Base-by-base conservation (phyloP, 108 stramenopile genomes). In the Nitzschia inconspicua region DNA sequence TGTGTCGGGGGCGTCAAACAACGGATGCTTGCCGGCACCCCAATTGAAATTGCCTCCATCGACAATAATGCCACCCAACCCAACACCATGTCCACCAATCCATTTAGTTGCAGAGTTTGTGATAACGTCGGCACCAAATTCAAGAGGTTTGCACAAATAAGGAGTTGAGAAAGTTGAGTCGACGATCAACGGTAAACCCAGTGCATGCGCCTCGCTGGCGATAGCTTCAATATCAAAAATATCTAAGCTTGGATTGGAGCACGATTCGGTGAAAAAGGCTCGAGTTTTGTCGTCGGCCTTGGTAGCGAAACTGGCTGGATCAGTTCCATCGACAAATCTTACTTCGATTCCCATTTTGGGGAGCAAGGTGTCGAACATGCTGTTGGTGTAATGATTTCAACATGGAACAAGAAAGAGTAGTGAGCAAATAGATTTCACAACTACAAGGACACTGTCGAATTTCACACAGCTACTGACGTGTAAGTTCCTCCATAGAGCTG, bases 91-190 rank as follows among this genome's bases (percentile, higher is more conserved):
- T 24, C 96, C 96, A 31, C 93, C 91, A 23, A 82, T 63, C 96
- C 96, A 97, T 61, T 97, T 97, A 39, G 96, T 95, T 29, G 73
- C 53, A 16, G 90, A 92, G 44, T 70, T 51, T 3, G 84, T 77
- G 24, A 97, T 60, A 52, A 97, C 86, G 43, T 91, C 83, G 28
- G 75, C 86, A 57, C 96, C 96, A 58, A 60, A 77, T 4, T 90
- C 86, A 40, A 97, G 63, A 0, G 96, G 96, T 29, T 73, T 73
- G 72, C 88, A 89, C 6, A 92, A 27, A 62, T 90, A 91, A 41
- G 76, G 82, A 35, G 79, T 72, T n/a, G 35, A 32, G 68, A 97
- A 97, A 8, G 96, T 97, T 20, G 70, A 70, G 65, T 97, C 96
- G 4, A 82, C 83, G 60, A 97, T 88, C 47, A 97, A 53, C 22